Evolutionary conservation across 345 rosid genomes (phyloP).

Genomic region (Eutrema yunnanense): DNA sequence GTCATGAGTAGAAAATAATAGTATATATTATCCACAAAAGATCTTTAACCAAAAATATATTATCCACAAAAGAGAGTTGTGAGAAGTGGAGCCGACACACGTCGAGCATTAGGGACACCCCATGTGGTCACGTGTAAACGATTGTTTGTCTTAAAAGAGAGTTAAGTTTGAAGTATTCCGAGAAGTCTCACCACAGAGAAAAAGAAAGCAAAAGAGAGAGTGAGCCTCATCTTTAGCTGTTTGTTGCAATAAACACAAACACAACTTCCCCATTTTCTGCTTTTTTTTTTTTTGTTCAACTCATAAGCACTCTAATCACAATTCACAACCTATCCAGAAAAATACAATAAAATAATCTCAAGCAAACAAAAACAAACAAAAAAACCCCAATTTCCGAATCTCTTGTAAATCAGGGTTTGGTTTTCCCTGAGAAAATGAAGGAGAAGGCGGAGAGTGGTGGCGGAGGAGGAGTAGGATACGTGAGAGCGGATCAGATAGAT

Average conservation of each 20-base stretch:
- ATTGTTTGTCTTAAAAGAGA: conserved; percentile 9
- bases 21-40: too few relatives aligned
- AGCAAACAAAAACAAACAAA: neutral
- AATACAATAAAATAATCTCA: neutral
- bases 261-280: conserved; percentile 28
- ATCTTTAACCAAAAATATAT: too few relatives aligned
- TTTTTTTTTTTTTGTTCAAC: neutral
- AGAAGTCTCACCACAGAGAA: conserved; percentile 12
- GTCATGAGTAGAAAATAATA: too few relatives aligned
- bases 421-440: conserved; percentile 34
- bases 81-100: conserved; percentile 31
- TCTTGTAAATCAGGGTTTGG: neutral
- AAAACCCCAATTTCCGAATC: neutral
- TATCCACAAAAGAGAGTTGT: conserved; percentile 8
- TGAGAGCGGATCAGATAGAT: conserved; percentile 98
- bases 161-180: conserved; percentile 13
- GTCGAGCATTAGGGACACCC: conserved; percentile 16
- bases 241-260: conserved; percentile 31
- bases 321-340: neutral
- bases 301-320: conserved; percentile 9
- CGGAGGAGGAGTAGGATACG: conserved; percentile 58
- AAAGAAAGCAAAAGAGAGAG: neutral
- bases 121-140: conserved; percentile 35
- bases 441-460: conserved; percentile 52
- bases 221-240: conserved; percentile 26